Percentiles rank a stretch among this genome's conserved stretches.
phyloP scores from a whole-genome alignment of 805 yeast genomes.

The Zygoascus tannicola region DNA sequence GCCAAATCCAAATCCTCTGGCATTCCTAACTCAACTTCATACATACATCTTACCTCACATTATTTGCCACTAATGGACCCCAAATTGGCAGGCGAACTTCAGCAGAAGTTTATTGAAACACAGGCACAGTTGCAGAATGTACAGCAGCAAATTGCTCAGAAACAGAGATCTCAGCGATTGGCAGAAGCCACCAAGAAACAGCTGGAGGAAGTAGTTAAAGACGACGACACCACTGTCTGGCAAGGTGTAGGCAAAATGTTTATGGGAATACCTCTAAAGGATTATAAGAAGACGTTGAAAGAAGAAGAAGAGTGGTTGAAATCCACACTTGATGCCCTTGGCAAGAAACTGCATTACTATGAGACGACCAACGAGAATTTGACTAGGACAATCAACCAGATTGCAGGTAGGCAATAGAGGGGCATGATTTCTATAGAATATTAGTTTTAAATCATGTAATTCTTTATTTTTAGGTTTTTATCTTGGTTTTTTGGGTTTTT shows the following conservation, averaged over 20 bases:
- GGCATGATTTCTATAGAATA: no score
- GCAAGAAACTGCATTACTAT: slow-evolving; percentile 62
- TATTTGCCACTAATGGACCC: slow-evolving; percentile 1
- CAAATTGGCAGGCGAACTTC: slow-evolving; percentile 41
- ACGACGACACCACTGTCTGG: slow-evolving; percentile 55
- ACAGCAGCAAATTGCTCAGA: slow-evolving; percentile 40
- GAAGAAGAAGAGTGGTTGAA: slow-evolving; percentile 44
- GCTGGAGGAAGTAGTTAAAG: slow-evolving; percentile 34
- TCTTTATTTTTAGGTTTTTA: no score
- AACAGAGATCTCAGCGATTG: slow-evolving; percentile 42
- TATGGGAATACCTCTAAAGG: slow-evolving; percentile 32
- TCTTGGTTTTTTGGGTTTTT: no score
- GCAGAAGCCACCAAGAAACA: slow-evolving; percentile 50
- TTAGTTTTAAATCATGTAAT: no score
- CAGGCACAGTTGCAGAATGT: slow-evolving; percentile 52
- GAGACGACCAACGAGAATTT: slow-evolving; percentile 73
- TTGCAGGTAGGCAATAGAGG: slow-evolving; percentile 15
- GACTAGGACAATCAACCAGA: slow-evolving; percentile 48
- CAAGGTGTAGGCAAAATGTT: slow-evolving; percentile 73
- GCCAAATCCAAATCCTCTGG: no score
- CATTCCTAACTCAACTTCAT: no score
- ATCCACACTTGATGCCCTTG: slow-evolving; percentile 52
- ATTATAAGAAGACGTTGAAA: slow-evolving; percentile 41
- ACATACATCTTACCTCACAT: no score
- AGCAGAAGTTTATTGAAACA: slow-evolving; percentile 49